Evolutionary conservation across 345 rosid genomes (phyloP).

Genomic region (Gossypium thurberi): DNA sequence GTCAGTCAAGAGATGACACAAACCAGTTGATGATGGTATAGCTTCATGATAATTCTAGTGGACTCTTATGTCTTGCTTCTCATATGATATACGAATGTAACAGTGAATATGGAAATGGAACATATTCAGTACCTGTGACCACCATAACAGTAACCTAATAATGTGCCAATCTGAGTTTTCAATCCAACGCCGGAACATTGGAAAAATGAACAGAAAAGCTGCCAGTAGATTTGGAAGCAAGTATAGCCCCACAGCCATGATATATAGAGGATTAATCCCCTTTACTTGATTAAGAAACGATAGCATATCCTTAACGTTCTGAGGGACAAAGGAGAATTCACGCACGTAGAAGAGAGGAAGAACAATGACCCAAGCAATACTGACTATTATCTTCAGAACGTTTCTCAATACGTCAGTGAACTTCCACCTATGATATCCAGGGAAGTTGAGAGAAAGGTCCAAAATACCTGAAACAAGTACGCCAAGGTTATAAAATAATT

Average conservation of each 20-base stretch:
- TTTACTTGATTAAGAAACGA: slow-evolving; percentile 55
- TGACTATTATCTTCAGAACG: slow-evolving; percentile 62
- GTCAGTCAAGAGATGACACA: slow-evolving; percentile 18
- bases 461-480: slow-evolving; percentile 51
- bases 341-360: slow-evolving; percentile 70
- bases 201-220: slow-evolving; percentile 78
- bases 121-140: slow-evolving; percentile 71
- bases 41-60: background rate
- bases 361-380: slow-evolving; percentile 67
- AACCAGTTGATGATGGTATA: background rate
- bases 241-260: slow-evolving; percentile 69
- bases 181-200: slow-evolving; percentile 95
- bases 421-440: slow-evolving; percentile 91
- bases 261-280: slow-evolving; percentile 71
- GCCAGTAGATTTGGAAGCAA: slow-evolving; percentile 75
- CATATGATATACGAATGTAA: background rate
- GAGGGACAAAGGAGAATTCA: slow-evolving; percentile 45
- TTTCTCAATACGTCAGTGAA: slow-evolving; percentile 72
- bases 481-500: background rate
- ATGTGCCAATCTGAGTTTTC: slow-evolving; percentile 95
- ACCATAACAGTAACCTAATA: slow-evolving; percentile 85
- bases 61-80: background rate
- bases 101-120: background rate
- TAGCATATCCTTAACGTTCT: slow-evolving; percentile 33
- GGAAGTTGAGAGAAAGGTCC: slow-evolving; percentile 87